A percentile compares a stretch with the other conserved stretches of the same genome.
Conservation (phyloP, 352 stramenopile genomes). For the Aphanomyces euteiches region DNA sequence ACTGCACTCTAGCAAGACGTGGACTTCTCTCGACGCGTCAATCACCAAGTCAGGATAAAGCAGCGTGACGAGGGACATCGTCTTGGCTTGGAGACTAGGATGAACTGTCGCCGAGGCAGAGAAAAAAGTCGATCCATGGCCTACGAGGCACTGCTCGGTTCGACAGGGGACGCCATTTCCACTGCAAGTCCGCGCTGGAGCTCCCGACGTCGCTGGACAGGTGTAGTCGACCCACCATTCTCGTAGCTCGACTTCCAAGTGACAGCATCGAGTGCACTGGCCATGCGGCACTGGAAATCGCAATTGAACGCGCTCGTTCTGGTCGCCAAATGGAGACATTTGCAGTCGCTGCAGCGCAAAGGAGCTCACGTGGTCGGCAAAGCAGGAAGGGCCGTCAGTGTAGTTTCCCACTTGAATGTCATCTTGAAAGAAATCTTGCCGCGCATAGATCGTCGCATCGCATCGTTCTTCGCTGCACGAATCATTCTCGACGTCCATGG, state of each 20-base stretch:
- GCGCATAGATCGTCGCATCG: neutral
- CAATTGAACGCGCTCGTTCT: neutral
- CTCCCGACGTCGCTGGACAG: too few species aligned
- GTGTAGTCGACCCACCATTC: constrained; percentile 17
- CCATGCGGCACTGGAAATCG: neutral
- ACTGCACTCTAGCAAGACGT: constrained; percentile 16
- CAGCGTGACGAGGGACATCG: neutral
- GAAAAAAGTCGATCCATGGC: constrained; percentile 5
- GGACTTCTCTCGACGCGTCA: neutral
- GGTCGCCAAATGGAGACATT: constrained; percentile 9
- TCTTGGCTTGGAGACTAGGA: neutral
- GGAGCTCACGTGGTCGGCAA: neutral
- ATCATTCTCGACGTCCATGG: constrained; percentile 8
- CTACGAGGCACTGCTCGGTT: constrained; percentile 10
- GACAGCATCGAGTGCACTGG: constrained; percentile 19
- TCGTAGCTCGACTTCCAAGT: neutral
- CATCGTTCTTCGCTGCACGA: constrained; percentile 1
- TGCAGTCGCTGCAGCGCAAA: neutral
- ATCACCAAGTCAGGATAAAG: neutral
- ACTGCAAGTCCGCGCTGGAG: neutral
- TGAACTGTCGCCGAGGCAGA: neutral
- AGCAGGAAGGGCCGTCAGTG: neutral
- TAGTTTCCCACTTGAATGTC: neutral
- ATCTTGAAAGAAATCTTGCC: constrained; percentile 12
- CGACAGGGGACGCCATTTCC: neutral